Conservation (phyloP, 352 stramenopile species). For the Globisporangium okanoganense region DNA sequence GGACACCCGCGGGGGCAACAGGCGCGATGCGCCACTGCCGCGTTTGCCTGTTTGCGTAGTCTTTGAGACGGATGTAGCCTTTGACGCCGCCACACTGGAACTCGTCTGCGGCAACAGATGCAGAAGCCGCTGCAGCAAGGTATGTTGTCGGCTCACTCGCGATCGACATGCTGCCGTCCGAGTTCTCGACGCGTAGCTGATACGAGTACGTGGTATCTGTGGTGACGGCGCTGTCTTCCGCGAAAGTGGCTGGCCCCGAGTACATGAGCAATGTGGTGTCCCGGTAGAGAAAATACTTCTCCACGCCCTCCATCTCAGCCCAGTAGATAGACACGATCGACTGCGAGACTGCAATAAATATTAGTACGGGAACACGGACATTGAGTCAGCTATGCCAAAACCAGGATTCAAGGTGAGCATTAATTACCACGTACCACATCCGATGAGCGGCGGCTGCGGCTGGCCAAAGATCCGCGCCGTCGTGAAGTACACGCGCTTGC, state of each 20-base stretch:
- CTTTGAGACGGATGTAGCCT: conserved; percentile 30
- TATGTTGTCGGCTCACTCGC: conserved; percentile 30
- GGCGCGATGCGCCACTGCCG: conserved; percentile 43
- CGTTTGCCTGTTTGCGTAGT: conserved; percentile 32
- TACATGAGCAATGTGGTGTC: conserved; percentile 21
- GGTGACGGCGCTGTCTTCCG: conserved; percentile 28
- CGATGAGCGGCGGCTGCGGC: conserved; percentile 34
- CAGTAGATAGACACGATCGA: conserved; percentile 31
- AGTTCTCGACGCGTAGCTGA: conserved; percentile 20
- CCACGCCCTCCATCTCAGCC: conserved; percentile 19
- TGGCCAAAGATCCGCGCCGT: conserved; percentile 31
- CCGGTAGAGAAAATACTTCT: conserved; percentile 38
- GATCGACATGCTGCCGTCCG: conserved; percentile 18
- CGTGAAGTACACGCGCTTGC: conserved; percentile 37
- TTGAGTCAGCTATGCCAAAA: not conserved
- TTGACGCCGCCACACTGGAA: conserved; percentile 29
- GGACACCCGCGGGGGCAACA: conserved; percentile 14
- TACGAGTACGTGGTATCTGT: conserved; percentile 41
- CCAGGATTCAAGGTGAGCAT: not conserved
- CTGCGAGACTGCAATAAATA: conserved; percentile 23
- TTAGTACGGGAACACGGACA: not conserved
- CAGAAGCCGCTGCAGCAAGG: not conserved
- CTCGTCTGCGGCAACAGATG: conserved; percentile 5
- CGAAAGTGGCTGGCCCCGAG: conserved; percentile 23
- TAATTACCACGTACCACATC: conserved; percentile 38